Conservation (phyloP, 1,284 basidiomycete genomes). For the Trametes pubescens region DNA sequence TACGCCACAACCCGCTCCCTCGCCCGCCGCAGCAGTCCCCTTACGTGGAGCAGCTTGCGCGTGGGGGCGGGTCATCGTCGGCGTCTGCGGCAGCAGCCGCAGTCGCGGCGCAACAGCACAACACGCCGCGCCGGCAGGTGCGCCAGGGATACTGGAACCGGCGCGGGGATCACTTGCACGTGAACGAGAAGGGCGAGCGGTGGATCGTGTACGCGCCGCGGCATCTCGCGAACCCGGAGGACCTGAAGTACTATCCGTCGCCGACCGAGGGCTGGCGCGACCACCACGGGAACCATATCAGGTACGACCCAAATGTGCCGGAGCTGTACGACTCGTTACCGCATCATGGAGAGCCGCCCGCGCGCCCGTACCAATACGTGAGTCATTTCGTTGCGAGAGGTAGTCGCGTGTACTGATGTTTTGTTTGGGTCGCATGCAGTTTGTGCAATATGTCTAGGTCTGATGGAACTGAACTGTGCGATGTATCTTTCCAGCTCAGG, state of each 20-base stretch:
- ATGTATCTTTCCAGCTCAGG: slow-evolving; percentile 20
- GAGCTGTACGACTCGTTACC: slow-evolving; percentile 69
- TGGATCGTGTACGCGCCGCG: slow-evolving; percentile 71
- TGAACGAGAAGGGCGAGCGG: slow-evolving; percentile 50
- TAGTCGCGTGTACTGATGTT: not conserved
- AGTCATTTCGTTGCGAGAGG: slow-evolving; percentile 35
- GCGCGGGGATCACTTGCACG: slow-evolving; percentile 69
- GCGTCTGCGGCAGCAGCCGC: slow-evolving; percentile 38
- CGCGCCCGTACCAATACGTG: slow-evolving; percentile 64
- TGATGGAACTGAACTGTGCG: slow-evolving; percentile 29
- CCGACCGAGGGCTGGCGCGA: slow-evolving; percentile 61
- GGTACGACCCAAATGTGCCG: slow-evolving; percentile 52
- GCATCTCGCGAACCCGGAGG: slow-evolving; percentile 58
- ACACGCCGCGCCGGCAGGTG: slow-evolving; percentile 29
- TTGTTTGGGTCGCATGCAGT: slow-evolving; percentile 15
- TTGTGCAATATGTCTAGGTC: slow-evolving; percentile 32
- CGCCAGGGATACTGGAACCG: slow-evolving; percentile 73
- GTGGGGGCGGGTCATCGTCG: slow-evolving; percentile 35
- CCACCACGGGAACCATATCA: slow-evolving; percentile 51
- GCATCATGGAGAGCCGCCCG: slow-evolving; percentile 57
- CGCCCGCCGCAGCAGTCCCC: slow-evolving; percentile 34
- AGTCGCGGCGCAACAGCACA: slow-evolving; percentile 17
- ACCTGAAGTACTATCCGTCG: slow-evolving; percentile 64
- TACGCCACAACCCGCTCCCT: slow-evolving; percentile 39
- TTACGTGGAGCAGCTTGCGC: slow-evolving; percentile 26